Evolutionary conservation across 768 basidiomycete species (phyloP).

Genomic region (Pisolithus microcarpus): DNA sequence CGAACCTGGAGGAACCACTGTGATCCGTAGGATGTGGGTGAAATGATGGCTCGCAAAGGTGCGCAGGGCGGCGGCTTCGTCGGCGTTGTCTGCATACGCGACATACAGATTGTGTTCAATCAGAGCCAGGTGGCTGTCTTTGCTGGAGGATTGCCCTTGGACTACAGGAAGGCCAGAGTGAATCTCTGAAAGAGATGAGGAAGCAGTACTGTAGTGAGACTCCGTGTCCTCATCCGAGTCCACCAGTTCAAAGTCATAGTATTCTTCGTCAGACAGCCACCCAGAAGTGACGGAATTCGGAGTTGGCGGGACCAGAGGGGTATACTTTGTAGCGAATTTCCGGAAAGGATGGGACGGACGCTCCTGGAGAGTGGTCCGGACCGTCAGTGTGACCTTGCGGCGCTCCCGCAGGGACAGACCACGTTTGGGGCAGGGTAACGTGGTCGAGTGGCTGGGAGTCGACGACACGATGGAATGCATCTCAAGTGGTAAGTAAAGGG

Average conservation of each 20-base stretch:
- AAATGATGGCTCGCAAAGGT: conserved; percentile 8
- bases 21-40: conserved; percentile 17
- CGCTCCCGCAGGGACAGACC: neutral
- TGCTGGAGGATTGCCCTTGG: neutral
- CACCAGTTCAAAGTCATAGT: neutral
- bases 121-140: conserved; percentile 7
- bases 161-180: neutral
- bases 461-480: neutral
- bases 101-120: conserved; percentile 12
- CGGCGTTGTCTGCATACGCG: conserved; percentile 12
- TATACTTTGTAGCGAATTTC: neutral
- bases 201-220: neutral
- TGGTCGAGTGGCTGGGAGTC: neutral
- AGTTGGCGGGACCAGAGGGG: neutral
- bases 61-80: conserved; percentile 5
- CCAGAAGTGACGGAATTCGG: neutral
- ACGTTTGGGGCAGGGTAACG: neutral
- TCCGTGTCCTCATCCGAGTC: neutral
- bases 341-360: neutral
- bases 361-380: conserved; percentile 4
- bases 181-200: neutral
- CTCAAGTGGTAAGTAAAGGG: too few relatives aligned
- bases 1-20: neutral
- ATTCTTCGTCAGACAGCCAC: neutral
- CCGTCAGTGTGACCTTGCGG: conserved; percentile 1